Conservation (phyloP, 768 basidiomycete species). For the Mycena galopus region DNA sequence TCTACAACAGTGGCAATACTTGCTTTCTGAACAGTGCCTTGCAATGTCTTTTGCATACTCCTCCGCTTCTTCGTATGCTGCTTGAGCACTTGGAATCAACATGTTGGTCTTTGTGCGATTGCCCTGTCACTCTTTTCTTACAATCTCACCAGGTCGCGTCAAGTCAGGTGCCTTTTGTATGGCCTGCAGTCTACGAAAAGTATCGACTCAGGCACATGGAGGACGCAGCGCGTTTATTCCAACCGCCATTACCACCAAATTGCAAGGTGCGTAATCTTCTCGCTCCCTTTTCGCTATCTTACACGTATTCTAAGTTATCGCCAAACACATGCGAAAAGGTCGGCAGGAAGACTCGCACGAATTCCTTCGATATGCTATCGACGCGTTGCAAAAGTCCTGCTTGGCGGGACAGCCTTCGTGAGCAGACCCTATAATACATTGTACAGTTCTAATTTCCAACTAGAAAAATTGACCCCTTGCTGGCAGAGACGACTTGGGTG, state of each 20-base stretch:
- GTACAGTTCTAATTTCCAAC: conserved; percentile 7
- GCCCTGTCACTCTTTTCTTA: conserved; percentile 22
- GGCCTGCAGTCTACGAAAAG: conserved; percentile 74
- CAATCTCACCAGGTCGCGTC: conserved; percentile 51
- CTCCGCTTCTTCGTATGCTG: conserved; percentile 81
- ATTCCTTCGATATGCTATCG: conserved; percentile 94
- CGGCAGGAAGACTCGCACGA: conserved; percentile 98
- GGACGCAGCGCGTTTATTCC: conserved; percentile 71
- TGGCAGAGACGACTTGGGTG: conserved; percentile 93
- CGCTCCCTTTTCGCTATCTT: background rate
- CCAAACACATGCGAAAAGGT: conserved; percentile 91
- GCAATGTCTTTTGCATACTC: conserved; percentile 94
- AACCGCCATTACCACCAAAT: conserved; percentile 69
- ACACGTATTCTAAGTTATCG: conserved; percentile 73
- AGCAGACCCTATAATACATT: conserved; percentile 43
- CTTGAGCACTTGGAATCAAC: conserved; percentile 62
- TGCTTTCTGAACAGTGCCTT: conserved; percentile 97
- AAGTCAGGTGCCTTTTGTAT: conserved; percentile 77
- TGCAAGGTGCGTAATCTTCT: conserved; percentile 68
- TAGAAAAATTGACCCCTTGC: conserved; percentile 78
- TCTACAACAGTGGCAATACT: conserved; percentile 91
- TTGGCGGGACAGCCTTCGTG: conserved; percentile 80
- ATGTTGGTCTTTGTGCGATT: conserved; percentile 65
- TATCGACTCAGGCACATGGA: conserved; percentile 68
- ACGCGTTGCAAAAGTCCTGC: conserved; percentile 89